Evolutionary conservation across 2,329 filamentous ascomycete genomes (phyloP).

Genomic region (Ceratocystiopsis sp.): DNA sequence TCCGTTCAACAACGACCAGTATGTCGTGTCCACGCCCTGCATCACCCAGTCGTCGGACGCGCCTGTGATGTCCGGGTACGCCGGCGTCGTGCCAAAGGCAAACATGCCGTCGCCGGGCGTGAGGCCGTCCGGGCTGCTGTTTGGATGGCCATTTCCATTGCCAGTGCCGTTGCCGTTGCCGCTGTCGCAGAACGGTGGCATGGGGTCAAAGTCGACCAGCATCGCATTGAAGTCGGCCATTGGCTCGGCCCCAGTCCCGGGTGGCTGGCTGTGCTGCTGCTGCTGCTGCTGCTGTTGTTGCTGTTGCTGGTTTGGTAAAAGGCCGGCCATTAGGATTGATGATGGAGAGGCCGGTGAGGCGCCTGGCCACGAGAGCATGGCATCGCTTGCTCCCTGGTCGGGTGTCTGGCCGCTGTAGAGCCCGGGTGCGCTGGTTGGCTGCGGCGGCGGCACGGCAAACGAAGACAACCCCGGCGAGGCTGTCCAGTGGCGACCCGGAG

Average conservation of each 20-base stretch:
- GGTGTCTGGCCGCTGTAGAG: no score
- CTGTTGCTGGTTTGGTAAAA: background rate
- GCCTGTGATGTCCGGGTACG: constrained; percentile 11
- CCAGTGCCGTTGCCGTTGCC: background rate
- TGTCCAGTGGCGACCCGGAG: no score
- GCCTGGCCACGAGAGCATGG: no score
- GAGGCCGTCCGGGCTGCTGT: constrained; percentile 1
- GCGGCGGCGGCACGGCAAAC: no score
- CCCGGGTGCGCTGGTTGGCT: no score
- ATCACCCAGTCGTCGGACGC: constrained; percentile 11
- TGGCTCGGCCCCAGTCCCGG: background rate
- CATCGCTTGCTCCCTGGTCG: no score
- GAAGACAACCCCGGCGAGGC: no score
- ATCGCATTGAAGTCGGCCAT: constrained; percentile 7
- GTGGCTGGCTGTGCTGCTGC: constrained; percentile 1
- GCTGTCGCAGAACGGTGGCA: background rate
- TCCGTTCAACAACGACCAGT: constrained; percentile 11
- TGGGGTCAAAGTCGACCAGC: constrained; percentile 9
- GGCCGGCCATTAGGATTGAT: background rate
- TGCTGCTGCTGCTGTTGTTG: background rate
- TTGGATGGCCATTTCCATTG: background rate
- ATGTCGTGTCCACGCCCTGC: constrained; percentile 12
- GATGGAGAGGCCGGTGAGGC: background rate
- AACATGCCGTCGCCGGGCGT: background rate
- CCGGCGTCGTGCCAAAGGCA: constrained; percentile 1